Evolutionary conservation across 1,284 basidiomycete genomes (phyloP).

Genomic region (Rhizopogon parksii): DNA sequence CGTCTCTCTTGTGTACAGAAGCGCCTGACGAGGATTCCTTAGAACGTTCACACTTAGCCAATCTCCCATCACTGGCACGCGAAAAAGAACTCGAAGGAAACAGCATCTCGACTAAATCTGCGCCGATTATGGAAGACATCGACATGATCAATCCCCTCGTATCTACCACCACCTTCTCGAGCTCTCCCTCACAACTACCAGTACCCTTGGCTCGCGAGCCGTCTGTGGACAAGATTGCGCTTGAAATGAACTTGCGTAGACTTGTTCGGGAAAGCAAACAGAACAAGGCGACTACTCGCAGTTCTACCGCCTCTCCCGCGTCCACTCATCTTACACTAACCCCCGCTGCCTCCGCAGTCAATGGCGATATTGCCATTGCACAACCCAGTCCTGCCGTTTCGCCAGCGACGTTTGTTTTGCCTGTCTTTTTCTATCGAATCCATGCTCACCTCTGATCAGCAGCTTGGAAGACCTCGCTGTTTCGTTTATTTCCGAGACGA

Average conservation of each 20-base stretch:
- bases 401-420: constrained; percentile 2
- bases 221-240: constrained; percentile 11
- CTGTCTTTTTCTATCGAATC: background rate
- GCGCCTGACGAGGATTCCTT: background rate
- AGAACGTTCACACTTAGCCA: background rate
- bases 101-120: constrained; percentile 15
- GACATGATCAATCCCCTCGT: background rate
- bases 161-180: background rate
- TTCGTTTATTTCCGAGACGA: constrained; percentile 49
- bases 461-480: constrained; percentile 43
- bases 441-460: constrained; percentile 6
- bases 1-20: background rate
- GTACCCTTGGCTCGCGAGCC: background rate
- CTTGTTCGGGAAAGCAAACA: constrained; percentile 37
- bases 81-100: constrained; percentile 34
- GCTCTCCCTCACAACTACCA: background rate
- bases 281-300: constrained; percentile 16
- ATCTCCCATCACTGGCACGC: constrained; percentile 17
- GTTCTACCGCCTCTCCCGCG: background rate
- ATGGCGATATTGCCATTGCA: background rate
- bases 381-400: constrained; percentile 1
- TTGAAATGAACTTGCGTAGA: constrained; percentile 35
- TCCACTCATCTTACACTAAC: constrained; percentile 3
- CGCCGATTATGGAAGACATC: background rate
- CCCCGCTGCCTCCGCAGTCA: background rate